A percentile compares a stretch with the other conserved stretches of the same genome.
phyloP scores from a whole-genome alignment of 306 rosid genomes.

The Luffa acutangula region DNA sequence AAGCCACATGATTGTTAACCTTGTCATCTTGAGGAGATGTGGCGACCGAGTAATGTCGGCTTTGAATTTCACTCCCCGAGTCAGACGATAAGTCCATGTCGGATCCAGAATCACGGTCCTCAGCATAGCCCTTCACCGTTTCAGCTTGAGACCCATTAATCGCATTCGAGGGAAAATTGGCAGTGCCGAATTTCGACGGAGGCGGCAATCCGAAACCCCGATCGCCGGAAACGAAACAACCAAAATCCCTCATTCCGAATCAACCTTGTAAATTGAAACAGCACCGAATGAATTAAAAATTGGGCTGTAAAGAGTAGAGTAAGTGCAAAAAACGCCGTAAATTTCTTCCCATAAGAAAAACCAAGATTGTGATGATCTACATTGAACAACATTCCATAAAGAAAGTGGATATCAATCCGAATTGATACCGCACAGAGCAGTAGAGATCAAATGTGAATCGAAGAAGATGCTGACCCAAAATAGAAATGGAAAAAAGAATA shows the following conservation, averaged over 20 bases:
- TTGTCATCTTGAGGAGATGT: conserved; percentile 7
- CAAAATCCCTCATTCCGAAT: neutral
- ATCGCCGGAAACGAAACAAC: neutral
- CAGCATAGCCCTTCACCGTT: conserved; percentile 16
- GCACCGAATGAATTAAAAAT: neutral
- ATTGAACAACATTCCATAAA: neutral
- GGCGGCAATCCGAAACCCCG: conserved; percentile 71
- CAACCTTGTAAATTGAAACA: neutral
- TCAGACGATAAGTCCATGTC: conserved; percentile 37
- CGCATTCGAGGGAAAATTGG: conserved; percentile 58
- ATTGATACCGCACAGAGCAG: neutral
- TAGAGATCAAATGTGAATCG: neutral
- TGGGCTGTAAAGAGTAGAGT: neutral
- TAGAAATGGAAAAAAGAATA: neutral
- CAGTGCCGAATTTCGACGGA: conserved; percentile 69
- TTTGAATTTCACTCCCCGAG: neutral
- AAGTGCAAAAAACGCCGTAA: neutral
- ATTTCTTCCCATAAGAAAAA: neutral
- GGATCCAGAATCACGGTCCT: conserved; percentile 49
- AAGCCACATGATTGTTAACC: neutral
- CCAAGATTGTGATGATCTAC: neutral
- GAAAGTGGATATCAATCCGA: neutral
- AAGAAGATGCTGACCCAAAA: neutral
- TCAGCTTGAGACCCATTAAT: conserved; percentile 30
- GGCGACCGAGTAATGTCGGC: neutral